Evolutionary conservation across 805 yeast genomes (phyloP), one percentile per base, ranked within the genome.

Genomic region (Henningerozyma blattae): DNA sequence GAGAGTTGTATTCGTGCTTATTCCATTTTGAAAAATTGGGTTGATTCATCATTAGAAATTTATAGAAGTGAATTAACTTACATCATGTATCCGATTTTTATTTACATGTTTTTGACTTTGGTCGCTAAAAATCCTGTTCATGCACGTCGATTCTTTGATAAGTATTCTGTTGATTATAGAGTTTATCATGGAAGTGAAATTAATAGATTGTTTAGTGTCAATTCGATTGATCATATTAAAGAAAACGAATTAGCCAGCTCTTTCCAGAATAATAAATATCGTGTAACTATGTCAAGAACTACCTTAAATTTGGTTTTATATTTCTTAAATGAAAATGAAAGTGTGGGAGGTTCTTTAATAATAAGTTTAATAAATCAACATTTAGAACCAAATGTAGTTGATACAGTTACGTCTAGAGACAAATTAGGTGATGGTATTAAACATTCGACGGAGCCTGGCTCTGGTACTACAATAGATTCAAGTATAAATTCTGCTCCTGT

Each of bases 241-340:
- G 94, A 85, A 48, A 85, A 87, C 57, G 82, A 74, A 38, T 65
- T 82, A 44, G 94, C 96, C 2, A 74, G 72, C 45, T 71, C 78
- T 6, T 89, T 78, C 59, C 64, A 80, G 42, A 62, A 68, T 25
- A 75, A 80, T 61, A 80, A 81, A 51, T 91, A 85, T 58, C 67
- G 72, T 34, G 65, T 89, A 7, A 70, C 72, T 28, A 75, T 89
- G 30, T 79, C 95, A 12, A 77, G 82, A 42, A 86, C 95, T 1
- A 75, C 94, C 4, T 68, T 89, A 50, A 91, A 86, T 52, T 61
- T 89, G 45, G 67, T 91, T 42, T 64, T 91, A 34, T 83, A 84
- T 52, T 89, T 86, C 46, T 59, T 91, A 35, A 94, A 85, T 53
- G 96, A 89, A 50, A 84, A 86, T 53, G 96, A 86, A 56, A 79